Conservation (phyloP, 306 rosid genomes). For the Rosa rugosa region DNA sequence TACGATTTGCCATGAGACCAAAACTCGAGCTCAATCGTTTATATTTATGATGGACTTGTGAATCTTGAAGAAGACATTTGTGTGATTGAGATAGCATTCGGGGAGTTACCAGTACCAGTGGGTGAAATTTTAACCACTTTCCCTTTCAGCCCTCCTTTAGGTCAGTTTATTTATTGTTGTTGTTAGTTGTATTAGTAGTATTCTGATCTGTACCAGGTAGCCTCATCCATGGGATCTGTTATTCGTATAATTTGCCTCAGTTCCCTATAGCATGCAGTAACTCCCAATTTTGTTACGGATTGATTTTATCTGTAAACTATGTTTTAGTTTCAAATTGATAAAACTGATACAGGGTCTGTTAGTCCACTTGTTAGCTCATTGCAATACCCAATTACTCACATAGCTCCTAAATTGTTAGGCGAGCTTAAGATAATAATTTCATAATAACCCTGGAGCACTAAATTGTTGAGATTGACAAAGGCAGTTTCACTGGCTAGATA, state of each 20-base stretch:
- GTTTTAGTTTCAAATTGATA: background rate
- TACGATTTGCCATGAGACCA: slow-evolving; percentile 56
- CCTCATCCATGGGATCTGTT: background rate
- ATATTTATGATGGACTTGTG: background rate
- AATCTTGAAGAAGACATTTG: background rate
- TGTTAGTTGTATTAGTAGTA: background rate
- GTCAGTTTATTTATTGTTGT: background rate
- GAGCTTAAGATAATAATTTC: background rate
- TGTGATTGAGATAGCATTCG: background rate
- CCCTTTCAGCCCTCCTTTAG: background rate
- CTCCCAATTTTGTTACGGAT: background rate
- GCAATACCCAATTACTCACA: background rate
- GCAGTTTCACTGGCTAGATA: too few relatives aligned
- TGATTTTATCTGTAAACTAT: background rate
- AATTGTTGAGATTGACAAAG: background rate
- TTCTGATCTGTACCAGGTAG: background rate
- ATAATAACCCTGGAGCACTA: background rate
- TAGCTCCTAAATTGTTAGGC: background rate
- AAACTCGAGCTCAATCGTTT: background rate
- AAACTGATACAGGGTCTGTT: background rate
- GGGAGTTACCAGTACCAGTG: background rate
- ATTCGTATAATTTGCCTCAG: background rate
- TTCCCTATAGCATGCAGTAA: background rate
- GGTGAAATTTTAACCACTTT: background rate
- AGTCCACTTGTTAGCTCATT: background rate